These are phyloP conservation scores for Thyridium curvatum DNA, from an alignment of 2,329 filamentous ascomycete species.

Conservation along the genomic window DNA sequence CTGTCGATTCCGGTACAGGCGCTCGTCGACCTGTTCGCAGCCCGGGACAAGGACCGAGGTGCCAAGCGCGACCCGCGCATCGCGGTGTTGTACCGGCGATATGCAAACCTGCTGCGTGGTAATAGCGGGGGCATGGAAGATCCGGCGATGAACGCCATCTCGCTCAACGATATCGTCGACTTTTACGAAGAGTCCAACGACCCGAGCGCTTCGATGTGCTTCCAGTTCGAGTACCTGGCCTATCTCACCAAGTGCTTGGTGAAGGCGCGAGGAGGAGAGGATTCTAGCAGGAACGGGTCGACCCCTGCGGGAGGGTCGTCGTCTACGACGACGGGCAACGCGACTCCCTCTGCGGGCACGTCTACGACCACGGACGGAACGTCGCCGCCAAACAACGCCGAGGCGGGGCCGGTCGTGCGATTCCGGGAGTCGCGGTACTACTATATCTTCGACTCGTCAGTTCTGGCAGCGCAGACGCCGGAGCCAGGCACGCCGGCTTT, in stretches of 20 bases:
- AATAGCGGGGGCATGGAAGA: neutral
- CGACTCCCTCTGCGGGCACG: too few relatives aligned
- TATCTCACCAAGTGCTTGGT: conserved; percentile 4
- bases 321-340: neutral
- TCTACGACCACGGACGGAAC: too few relatives aligned
- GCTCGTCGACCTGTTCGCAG: conserved; percentile 5
- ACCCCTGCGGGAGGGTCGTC: neutral
- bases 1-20: conserved; percentile 4
- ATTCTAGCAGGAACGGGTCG: neutral
- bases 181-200: conserved; percentile 4
- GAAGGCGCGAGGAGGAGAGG: neutral
- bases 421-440: conserved; percentile 3
- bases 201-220: conserved; percentile 5
- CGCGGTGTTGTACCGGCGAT: neutral
- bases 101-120: conserved; percentile 1
- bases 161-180: conserved; percentile 4
- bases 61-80: neutral
- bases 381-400: too few relatives aligned
- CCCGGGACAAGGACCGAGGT: neutral
- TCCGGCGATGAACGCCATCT: neutral
- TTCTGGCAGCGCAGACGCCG: too few relatives aligned
- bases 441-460: conserved; percentile 3
- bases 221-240: conserved; percentile 5
- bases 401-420: neutral
- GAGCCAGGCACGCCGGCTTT: too few relatives aligned